Evolutionary conservation across 2,329 filamentous ascomycete genomes (phyloP).

Genomic region (Ceratocystis smalleyi): DNA sequence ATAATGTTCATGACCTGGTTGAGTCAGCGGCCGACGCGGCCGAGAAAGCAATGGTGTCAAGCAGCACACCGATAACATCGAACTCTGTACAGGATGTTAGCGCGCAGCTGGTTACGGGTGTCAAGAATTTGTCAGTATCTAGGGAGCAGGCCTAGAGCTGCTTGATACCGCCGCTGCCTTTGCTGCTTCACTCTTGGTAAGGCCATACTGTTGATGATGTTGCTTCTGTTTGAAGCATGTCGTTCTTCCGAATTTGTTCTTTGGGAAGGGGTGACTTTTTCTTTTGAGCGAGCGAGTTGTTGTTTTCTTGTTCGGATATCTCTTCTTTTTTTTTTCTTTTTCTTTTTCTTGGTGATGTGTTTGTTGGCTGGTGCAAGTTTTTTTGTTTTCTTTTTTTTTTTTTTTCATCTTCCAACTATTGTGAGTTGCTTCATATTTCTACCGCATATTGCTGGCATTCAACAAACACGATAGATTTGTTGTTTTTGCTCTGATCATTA

Average conservation of each 20-base stretch:
- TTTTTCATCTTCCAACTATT: not conserved
- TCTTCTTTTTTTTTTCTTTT: not conserved
- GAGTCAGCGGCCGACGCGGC: slow-evolving; percentile 11
- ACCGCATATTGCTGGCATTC: slow-evolving; percentile 15
- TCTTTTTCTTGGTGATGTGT: not conserved
- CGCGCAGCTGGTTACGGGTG: slow-evolving; percentile 18
- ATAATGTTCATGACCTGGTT: slow-evolving; percentile 12
- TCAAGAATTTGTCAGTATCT: slow-evolving; percentile 17
- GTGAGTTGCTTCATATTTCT: slow-evolving; percentile 5
- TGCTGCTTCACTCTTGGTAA: not conserved
- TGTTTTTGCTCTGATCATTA: slow-evolving; percentile 7
- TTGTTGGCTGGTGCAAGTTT: slow-evolving; percentile 1
- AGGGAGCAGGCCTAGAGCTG: slow-evolving; percentile 4
- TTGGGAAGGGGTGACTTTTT: not conserved
- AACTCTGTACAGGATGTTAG: slow-evolving; percentile 15
- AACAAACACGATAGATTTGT: not conserved
- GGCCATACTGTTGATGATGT: not conserved
- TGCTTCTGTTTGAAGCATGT: not conserved
- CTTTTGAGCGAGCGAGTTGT: not conserved
- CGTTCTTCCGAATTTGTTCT: not conserved
- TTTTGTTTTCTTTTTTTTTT: not conserved
- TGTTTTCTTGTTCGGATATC: not conserved
- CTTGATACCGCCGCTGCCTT: not conserved
- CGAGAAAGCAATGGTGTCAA: slow-evolving; percentile 8
- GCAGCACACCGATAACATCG: not conserved